phyloP scores from a whole-genome alignment of 169 alveolate species.

The Babesia bovis region DNA sequence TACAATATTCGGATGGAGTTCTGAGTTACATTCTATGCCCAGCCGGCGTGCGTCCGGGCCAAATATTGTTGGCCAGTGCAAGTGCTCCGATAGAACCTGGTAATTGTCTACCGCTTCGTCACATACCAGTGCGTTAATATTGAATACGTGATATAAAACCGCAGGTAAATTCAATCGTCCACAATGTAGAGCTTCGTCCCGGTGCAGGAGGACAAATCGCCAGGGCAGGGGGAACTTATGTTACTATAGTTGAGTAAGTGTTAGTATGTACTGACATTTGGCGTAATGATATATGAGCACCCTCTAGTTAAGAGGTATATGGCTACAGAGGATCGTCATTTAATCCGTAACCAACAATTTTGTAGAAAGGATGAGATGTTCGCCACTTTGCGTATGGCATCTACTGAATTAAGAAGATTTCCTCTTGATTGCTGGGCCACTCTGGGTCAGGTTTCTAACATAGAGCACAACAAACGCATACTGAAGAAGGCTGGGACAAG shows the following conservation, averaged over 20 bases:
- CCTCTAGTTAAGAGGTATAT: too few species aligned
- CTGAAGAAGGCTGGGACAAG: conserved; percentile 82
- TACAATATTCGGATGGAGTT: conserved; percentile 89
- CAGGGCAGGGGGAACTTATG: conserved; percentile 86
- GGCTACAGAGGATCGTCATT: too few species aligned
- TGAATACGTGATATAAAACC: neutral
- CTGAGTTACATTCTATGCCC: conserved; percentile 86
- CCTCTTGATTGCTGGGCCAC: conserved; percentile 89
- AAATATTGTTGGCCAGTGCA: conserved; percentile 81
- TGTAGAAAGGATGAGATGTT: conserved; percentile 70
- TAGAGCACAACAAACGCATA: conserved; percentile 67
- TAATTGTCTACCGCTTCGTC: conserved; percentile 83
- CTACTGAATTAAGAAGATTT: conserved; percentile 84
- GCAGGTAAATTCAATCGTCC: conserved; percentile 79
- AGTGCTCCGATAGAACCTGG: conserved; percentile 86
- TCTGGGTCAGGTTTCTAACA: conserved; percentile 83
- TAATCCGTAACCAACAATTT: too few species aligned
- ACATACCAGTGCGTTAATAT: conserved; percentile 75
- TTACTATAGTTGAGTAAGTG: conserved; percentile 71
- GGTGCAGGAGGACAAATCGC: conserved; percentile 87
- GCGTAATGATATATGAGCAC: too few species aligned
- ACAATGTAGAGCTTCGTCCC: conserved; percentile 86
- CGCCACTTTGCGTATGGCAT: conserved; percentile 84
- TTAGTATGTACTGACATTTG: too few species aligned
- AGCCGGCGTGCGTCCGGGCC: conserved; percentile 84